Evolutionary conservation across 306 rosid genomes (phyloP), one percentile per base, ranked within the genome.

Genomic region (Carpinus fangiana): DNA sequence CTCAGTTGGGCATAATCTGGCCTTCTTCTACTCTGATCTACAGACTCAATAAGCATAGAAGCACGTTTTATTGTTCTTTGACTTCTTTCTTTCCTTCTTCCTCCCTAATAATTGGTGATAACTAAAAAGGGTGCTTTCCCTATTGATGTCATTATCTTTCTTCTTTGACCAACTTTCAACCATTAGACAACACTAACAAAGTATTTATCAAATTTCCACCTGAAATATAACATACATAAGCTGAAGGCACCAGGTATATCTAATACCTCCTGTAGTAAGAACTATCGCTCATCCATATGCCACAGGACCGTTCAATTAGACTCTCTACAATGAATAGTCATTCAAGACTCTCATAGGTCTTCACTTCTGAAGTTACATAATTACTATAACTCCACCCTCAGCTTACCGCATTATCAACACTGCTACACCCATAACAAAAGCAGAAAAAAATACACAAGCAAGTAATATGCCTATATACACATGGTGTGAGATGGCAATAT

Each of bases 151-250:
- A 18, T 8, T n/a, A n/a, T 21, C n/a, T 55, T 14, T 55, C 28
- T 21, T 55, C 61, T 55, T n/a, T n/a, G 28, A n/a, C 61, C 61
- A 55, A 55, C 61, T n/a, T 55, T n/a, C 61, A 55, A 55, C 26
- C 61, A 55, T 55, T 55, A 17, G 61, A 55, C 12, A 55, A 17
- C 23, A n/a, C n/a, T 55, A 55, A 50, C 21, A n/a, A 17, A 55
- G 6, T 12, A 50, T 50, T 18, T 18, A 8, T 53, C 28, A 8
- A 21, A n/a, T 26, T n/a, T n/a, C 3, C 61, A n/a, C 3, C 28
- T 5, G 61, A n/a, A 55, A 55, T n/a, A n/a, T 55, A 10, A 41
- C 45, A n/a, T 5, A 55, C 61, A 55, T 55, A 55, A 17, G 11
- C 61, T 55, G 10, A 53, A 53, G 18, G 59, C 59, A 53, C 59